Base-by-base conservation (phyloP, 148 eudicot species). In the Chenopodium formosanum region DNA sequence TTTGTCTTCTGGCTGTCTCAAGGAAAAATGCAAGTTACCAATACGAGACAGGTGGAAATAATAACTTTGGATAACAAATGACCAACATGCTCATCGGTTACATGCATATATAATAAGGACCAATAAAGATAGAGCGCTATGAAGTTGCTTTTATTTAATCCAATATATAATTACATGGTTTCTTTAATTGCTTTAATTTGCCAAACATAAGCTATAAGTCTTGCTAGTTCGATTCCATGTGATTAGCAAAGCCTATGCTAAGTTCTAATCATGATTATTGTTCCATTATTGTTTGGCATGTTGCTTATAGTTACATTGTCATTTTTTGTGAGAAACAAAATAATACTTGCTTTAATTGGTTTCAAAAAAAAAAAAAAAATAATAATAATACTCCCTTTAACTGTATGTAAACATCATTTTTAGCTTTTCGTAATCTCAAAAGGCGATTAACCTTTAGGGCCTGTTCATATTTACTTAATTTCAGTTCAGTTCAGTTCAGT, bases 61-160 rank as follows among this genome's bases (percentile, higher is more conserved):
- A 22, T 14, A 70, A 22, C 40, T 12, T 22, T 46, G 32, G 76
- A 46, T 48, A 73, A 72, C n/a, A 40, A 40, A 73, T 68, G 72
- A 75, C 82, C 76, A 29, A 79, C 79, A 31, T 83, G 79, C 76
- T 72, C 44, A 40, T 40, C 63, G 66, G 9, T 73, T 72, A 25
- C 82, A 79, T 40, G 44, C 44, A 40, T 40, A 40, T 40, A 40
- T 40, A 40, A 40, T 73, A 46, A 34, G 19, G 37, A 12, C 75
- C 79, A 85, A 66, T 56, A 27, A 80, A 83, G 50, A 77, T 53
- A 9, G 23, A 40, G 34, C 27, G 34, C 27, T 9, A 60, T 78
- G 44, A 40, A 40, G 44, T 8, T 40, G 8, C 44, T 40, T 37
- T 37, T 5, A 37, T 37, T 37, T 37, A 37, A 37, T 50, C 71